Evolutionary conservation across 2,329 filamentous ascomycete genomes (phyloP), one percentile per base, ranked within the genome.

Genomic region (Calonectria montana): DNA sequence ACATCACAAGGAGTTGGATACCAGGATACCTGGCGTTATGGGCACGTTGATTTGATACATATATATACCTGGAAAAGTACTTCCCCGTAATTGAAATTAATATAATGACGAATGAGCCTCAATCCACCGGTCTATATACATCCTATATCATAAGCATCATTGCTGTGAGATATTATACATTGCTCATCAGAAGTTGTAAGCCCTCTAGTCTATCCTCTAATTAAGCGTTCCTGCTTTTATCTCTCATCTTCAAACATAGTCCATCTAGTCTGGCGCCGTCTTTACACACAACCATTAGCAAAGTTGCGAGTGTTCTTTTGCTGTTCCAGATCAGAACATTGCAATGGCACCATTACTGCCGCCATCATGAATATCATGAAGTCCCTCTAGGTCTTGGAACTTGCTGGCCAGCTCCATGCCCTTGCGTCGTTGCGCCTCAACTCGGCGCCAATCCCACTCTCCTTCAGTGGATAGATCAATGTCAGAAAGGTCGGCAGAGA

Each of bases 401-500:
- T 91, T 87, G 72, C 83, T 80, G 0, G 89, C 90, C 73, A 87
- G 85, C 76, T 87, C 84, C 83, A 91, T 85, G 2, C 91, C 91
- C 77, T 85, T 86, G 50, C 87, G 83, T 62, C 91, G 86, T 80
- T 89, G 84, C 55, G 83, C 84, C 82, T 92, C 91, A 4, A 91
- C 84, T 55, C 85, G 83, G 76, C 83, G 85, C 91, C 91, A 93
- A 74, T 91, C 87, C 90, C 90, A 91, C 62, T 83, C 83, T 4
- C 78, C 82, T 2, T 82, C 81, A 6, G 77, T 73, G 27, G 81
- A 75, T 23, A 84, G 70, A 27, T 84, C 76, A 15, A 84, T 76
- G 8, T 82, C 82, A 7, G 81, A 81, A 13, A 85, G 68, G 16
- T 87, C 84, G 8, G 79, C 81, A 12, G 83, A 80, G 35, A 83